These are phyloP conservation scores for Alloteropsis semialata DNA, from an alignment of 176 grass and related monocot genomes.

Conservation along the genomic window DNA sequence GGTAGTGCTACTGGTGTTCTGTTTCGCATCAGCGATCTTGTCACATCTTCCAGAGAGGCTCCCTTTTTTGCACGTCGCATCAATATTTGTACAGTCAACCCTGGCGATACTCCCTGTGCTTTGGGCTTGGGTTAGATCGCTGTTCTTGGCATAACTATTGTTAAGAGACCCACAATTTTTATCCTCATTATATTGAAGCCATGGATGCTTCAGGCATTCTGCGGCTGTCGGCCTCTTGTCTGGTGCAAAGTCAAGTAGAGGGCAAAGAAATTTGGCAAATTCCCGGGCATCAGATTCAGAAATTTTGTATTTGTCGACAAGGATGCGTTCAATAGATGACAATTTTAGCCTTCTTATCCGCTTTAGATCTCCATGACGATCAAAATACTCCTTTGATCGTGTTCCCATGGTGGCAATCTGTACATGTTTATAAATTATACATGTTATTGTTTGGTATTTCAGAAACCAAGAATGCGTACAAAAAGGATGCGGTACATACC, in stretches of 20 bases:
- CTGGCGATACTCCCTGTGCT: conserved; percentile 16
- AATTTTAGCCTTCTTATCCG: conserved; percentile 84
- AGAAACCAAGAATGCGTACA: neutral
- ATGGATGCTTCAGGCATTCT: conserved; percentile 73
- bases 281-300: conserved; percentile 56
- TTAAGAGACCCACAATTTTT: conserved; percentile 17
- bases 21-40: conserved; percentile 29
- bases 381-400: conserved; percentile 93
- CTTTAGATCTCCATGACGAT: conserved; percentile 91
- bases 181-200: conserved; percentile 56
- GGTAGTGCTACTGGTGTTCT: neutral
- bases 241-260: conserved; percentile 77
- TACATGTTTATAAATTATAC: neutral
- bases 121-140: neutral
- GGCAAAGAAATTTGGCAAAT: conserved; percentile 71
- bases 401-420: conserved; percentile 80
- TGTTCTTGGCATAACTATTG: conserved; percentile 17
- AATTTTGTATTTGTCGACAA: conserved; percentile 80
- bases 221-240: conserved; percentile 79
- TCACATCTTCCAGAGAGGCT: conserved; percentile 18
- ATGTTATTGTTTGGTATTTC: conserved; percentile 4
- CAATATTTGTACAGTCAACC: conserved; percentile 31
- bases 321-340: conserved; percentile 64
- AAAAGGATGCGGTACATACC: conserved; percentile 41
- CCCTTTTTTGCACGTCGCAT: neutral